Base-by-base conservation (phyloP, 2,329 filamentous ascomycete species). In the Plenodomus tracheiphilus region DNA sequence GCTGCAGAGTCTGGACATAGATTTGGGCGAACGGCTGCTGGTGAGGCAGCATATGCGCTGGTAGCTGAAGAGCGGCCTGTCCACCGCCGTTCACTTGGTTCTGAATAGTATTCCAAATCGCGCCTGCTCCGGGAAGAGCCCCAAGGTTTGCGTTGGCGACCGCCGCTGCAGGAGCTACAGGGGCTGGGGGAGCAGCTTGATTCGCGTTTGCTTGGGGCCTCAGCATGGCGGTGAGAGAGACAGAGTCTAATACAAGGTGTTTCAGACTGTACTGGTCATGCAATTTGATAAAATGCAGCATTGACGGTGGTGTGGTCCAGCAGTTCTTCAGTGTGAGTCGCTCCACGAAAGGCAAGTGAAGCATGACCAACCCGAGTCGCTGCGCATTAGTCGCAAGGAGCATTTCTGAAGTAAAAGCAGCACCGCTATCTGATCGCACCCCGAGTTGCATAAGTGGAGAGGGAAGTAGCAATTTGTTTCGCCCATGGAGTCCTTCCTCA, bases 251-350 rank as follows among this genome's bases (percentile, higher is more conserved):
- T 8, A 78, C 78, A 15, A 89, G 65, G 17, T 76, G 78, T 52
- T 80, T 74, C 11, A 89, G 68, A 2, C 68, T 74, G 7, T 70
- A 64, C 4, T 71, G 62, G 17, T 77, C 74, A 66, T 85, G 80
- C 4, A 69, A 65, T 2, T 72, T 71, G 49, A 85, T 71, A 43
- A 85, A 76, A 10, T 77, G 72, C 25, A 79, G 62, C 25, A 89
- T 74, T 1, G 84, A 75, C 35, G 79, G 74, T 0, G 86, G 85
- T 2, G 80, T 80, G 11, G 84, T 74, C 85, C 86, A 89, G 70
- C 86, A 88, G 59, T 89, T 89, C 57, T 82, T 82, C 8, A 89
- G 72, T 0, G 80, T 85, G 2, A 90, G 68, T 41, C 83, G 74
- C 51, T 82, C 75, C 19, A 89, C 67, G 58, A 81, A 68, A 2